phyloP scores from a whole-genome alignment of 2,329 filamentous ascomycete species.

The Ilyonectria robusta region DNA sequence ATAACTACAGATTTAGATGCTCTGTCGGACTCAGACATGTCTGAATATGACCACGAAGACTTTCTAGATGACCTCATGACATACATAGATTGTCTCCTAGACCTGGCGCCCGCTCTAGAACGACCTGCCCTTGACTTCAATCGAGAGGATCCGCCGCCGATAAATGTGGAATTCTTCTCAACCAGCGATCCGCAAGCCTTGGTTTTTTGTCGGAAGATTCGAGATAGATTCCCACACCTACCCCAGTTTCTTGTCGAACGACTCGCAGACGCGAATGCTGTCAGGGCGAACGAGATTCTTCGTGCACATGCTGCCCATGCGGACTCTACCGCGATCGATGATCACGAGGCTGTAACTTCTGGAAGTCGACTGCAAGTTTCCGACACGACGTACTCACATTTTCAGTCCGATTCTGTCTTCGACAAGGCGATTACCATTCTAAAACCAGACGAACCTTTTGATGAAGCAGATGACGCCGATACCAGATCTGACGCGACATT shows the following conservation, averaged over 20 bases:
- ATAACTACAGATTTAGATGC: neutral
- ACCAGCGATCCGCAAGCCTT: neutral
- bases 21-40: neutral
- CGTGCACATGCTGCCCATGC: too few species aligned
- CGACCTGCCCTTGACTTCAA: neutral
- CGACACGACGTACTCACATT: neutral
- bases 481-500: neutral
- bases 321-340: too few species aligned
- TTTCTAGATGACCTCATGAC: neutral
- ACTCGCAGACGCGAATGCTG: neutral
- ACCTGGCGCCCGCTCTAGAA: neutral
- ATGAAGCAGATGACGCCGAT: neutral
- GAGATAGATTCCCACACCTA: neutral
- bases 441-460: neutral
- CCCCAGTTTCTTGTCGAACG: conserved; percentile 13
- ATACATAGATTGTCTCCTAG: conserved; percentile 7
- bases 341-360: neutral
- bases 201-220: conserved; percentile 14
- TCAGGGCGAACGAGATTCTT: neutral
- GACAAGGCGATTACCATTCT: neutral
- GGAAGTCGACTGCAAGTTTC: neutral
- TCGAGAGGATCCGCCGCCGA: too few species aligned
- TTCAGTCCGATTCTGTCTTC: neutral
- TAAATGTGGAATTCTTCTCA: neutral
- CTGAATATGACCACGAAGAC: neutral